Percentiles rank a stretch among this genome's conserved stretches.
These are phyloP conservation scores for Exophiala phaeomuriformis DNA, from an alignment of 2,329 filamentous ascomycete genomes.

Conservation along the genomic window DNA sequence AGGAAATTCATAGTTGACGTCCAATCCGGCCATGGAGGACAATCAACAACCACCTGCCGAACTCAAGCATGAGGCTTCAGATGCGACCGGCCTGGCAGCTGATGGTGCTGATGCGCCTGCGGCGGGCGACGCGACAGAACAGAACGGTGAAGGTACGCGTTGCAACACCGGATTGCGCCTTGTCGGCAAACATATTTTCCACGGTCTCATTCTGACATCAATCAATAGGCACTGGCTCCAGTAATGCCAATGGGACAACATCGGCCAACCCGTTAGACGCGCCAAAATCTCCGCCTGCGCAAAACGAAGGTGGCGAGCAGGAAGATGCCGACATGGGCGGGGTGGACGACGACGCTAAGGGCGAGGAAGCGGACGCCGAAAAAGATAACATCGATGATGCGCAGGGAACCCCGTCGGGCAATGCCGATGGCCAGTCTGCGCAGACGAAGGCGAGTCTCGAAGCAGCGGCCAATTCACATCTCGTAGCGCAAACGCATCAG, in stretches of 20 bases:
- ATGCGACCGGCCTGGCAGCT: constrained; percentile 3
- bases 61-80: constrained; percentile 18
- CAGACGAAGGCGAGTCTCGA: constrained; percentile 76
- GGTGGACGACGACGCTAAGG: constrained; percentile 41
- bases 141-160: constrained; percentile 16
- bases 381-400: constrained; percentile 40
- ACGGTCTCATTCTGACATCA: neutral
- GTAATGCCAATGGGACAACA: constrained; percentile 7
- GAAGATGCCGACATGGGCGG: constrained; percentile 80
- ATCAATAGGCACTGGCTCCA: constrained; percentile 7
- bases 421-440: constrained; percentile 48
- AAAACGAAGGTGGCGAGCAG: constrained; percentile 50
- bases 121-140: constrained; percentile 2
- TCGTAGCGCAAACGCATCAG: constrained; percentile 86
- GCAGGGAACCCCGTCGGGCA: constrained; percentile 32
- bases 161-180: neutral
- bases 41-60: constrained; percentile 4
- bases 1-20: neutral
- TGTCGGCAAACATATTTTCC: neutral
- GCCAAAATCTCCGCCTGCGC: constrained; percentile 55
- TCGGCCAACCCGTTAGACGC: constrained; percentile 44
- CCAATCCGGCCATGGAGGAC: constrained; percentile 6
- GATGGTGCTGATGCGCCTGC: constrained; percentile 1
- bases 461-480: constrained; percentile 79
- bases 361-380: constrained; percentile 32